Evolutionary conservation across 331 rosid genomes (phyloP).

Genomic region (Prunus yedoensis): DNA sequence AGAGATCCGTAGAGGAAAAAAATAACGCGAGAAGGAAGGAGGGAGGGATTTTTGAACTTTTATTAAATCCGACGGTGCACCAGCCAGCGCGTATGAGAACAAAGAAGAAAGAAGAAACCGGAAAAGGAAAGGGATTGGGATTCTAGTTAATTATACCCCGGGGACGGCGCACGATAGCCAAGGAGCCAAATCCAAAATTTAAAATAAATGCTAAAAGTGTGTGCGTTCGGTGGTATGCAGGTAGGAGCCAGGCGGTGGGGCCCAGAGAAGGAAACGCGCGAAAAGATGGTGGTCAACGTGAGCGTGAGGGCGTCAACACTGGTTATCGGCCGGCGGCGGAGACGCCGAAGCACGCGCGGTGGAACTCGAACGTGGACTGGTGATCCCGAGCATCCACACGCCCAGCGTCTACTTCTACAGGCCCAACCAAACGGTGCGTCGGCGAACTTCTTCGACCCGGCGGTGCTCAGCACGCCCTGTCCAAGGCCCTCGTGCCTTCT

Average conservation of each 20-base stretch:
- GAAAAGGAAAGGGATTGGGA: too few species aligned
- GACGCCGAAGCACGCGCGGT: conserved; percentile 31
- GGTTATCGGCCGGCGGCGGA: conserved; percentile 60
- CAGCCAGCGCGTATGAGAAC: too few species aligned
- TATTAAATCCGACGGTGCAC: background rate
- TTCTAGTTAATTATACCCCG: background rate
- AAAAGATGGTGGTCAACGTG: conserved; percentile 40
- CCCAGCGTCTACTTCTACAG: conserved; percentile 42
- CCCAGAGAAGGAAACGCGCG: background rate
- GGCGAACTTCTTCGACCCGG: conserved; percentile 26
- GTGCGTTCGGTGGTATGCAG: background rate
- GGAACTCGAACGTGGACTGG: conserved; percentile 57
- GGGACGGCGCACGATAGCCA: background rate
- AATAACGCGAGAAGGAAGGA: background rate
- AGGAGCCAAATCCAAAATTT: background rate
- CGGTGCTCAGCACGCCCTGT: conserved; percentile 28
- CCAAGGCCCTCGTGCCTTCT: conserved; percentile 40
- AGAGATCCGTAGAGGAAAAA: too few species aligned
- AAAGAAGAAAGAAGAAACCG: too few species aligned
- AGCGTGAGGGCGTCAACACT: conserved; percentile 47
- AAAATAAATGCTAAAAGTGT: background rate
- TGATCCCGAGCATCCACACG: conserved; percentile 48
- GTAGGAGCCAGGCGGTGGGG: background rate
- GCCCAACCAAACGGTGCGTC: background rate
- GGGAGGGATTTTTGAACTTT: background rate